These are phyloP conservation scores for Leccinum subrobustum DNA, from an alignment of 1,284 basidiomycete species.

Conservation along the genomic window DNA sequence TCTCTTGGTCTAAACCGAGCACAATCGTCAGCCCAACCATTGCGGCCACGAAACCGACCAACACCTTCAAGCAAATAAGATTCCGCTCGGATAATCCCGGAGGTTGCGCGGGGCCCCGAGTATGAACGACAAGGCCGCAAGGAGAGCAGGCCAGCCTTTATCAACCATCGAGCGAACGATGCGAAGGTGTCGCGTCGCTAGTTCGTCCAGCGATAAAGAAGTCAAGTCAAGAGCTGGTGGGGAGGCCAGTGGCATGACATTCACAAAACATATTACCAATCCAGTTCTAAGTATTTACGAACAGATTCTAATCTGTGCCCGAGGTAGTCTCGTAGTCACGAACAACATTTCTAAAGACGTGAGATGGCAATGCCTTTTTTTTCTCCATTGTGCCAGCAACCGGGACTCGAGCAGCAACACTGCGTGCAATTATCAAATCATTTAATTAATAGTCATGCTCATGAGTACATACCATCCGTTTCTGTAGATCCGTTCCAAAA, in stretches of 20 bases:
- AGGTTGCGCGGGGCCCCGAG: conserved; percentile 43
- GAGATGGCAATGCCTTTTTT: neutral
- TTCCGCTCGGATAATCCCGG: conserved; percentile 87
- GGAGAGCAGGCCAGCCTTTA: conserved; percentile 85
- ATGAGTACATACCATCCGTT: neutral
- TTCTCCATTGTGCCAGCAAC: neutral
- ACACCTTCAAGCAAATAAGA: conserved; percentile 84
- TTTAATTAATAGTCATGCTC: too few species aligned
- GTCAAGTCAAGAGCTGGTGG: conserved; percentile 67
- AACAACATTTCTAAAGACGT: neutral
- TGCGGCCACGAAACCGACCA: conserved; percentile 43
- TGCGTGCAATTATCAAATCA: neutral
- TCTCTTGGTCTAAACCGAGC: conserved; percentile 50
- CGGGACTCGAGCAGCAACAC: neutral
- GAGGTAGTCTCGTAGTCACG: neutral
- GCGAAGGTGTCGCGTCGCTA: conserved; percentile 51
- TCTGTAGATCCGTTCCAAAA: neutral
- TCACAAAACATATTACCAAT: too few species aligned
- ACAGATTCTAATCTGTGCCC: neutral
- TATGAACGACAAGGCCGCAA: conserved; percentile 86
- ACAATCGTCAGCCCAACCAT: neutral
- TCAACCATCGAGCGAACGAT: conserved; percentile 79
- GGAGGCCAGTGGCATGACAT: too few species aligned
- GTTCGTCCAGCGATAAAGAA: conserved; percentile 57
- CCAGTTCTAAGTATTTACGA: too few species aligned